Conservation (phyloP, 2,329 filamentous ascomycete species). For the Blastomyces parvus region DNA sequence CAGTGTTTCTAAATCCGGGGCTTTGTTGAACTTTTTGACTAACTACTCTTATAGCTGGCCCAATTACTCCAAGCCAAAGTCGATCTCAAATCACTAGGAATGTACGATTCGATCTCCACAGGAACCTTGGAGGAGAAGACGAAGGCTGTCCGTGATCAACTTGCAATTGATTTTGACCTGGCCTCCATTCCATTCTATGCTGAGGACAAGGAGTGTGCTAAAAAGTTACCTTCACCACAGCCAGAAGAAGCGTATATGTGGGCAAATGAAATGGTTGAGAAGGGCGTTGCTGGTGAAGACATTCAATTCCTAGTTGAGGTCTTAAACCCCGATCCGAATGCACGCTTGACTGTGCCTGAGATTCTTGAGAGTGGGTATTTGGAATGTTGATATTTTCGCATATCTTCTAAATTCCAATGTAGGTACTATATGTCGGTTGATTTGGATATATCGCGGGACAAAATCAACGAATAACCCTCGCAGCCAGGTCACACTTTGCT, state of each 20-base stretch:
- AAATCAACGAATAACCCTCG: neutral
- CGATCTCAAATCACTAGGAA: conserved; percentile 14
- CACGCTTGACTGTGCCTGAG: conserved; percentile 13
- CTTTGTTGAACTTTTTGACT: neutral
- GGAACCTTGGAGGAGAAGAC: conserved; percentile 14
- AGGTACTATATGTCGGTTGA: neutral
- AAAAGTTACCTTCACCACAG: conserved; percentile 13
- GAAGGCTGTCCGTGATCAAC: conserved; percentile 12
- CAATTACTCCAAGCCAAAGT: conserved; percentile 15
- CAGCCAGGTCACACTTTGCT: neutral
- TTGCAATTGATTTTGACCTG: conserved; percentile 16
- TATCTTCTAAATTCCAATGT: neutral
- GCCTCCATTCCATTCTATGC: conserved; percentile 13
- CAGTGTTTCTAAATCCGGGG: conserved; percentile 1
- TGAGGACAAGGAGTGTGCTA: conserved; percentile 13
- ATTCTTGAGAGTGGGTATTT: conserved; percentile 17
- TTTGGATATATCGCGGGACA: neutral
- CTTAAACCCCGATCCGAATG: conserved; percentile 14
- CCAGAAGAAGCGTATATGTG: conserved; percentile 18
- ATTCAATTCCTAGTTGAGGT: conserved; percentile 16
- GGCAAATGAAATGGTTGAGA: conserved; percentile 16
- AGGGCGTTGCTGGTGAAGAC: conserved; percentile 17
- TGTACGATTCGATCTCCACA: conserved; percentile 14
- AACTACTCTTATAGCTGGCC: conserved; percentile 11
- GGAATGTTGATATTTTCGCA: conserved; percentile 2